These are phyloP conservation scores for Teratosphaeria destructans DNA, from an alignment of 2,329 filamentous ascomycete species.

Conservation along the genomic window DNA sequence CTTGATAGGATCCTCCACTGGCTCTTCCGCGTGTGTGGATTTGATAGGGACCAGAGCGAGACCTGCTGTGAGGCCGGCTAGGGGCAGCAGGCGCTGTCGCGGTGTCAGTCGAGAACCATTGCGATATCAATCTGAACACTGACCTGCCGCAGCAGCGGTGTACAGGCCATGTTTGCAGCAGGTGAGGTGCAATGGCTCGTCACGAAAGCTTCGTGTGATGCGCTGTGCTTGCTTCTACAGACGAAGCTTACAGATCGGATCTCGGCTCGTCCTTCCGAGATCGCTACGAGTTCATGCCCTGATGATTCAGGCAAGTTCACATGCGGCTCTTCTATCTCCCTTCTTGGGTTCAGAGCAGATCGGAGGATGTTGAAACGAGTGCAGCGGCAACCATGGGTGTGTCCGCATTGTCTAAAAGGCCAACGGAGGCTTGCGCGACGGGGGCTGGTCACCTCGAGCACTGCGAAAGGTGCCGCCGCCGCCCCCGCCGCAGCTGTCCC, in stretches of 20 bases:
- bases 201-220: slow-evolving; percentile 1
- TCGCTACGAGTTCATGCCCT: background rate
- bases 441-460: slow-evolving; percentile 19
- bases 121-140: slow-evolving; percentile 9
- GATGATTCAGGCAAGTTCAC: background rate
- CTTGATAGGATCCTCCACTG: slow-evolving; percentile 18
- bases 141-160: slow-evolving; percentile 44
- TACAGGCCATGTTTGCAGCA: slow-evolving; percentile 40
- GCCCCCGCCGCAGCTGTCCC: slow-evolving; percentile 25
- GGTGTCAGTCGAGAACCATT: slow-evolving; percentile 5
- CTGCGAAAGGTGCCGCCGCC: slow-evolving; percentile 25
- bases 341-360: background rate
- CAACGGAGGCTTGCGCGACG: slow-evolving; percentile 19
- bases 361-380: slow-evolving; percentile 32
- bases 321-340: background rate
- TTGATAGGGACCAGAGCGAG: slow-evolving; percentile 38
- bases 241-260: background rate
- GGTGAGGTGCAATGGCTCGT: slow-evolving; percentile 5
- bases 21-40: slow-evolving; percentile 40
- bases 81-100: slow-evolving; percentile 39
- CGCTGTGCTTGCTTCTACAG: background rate
- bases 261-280: background rate
- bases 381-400: slow-evolving; percentile 48
- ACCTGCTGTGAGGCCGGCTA: slow-evolving; percentile 36
- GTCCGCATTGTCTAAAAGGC: slow-evolving; percentile 45